Conservation (phyloP, 352 stramenopile genomes). For the Globisporangium iwayamae region DNA sequence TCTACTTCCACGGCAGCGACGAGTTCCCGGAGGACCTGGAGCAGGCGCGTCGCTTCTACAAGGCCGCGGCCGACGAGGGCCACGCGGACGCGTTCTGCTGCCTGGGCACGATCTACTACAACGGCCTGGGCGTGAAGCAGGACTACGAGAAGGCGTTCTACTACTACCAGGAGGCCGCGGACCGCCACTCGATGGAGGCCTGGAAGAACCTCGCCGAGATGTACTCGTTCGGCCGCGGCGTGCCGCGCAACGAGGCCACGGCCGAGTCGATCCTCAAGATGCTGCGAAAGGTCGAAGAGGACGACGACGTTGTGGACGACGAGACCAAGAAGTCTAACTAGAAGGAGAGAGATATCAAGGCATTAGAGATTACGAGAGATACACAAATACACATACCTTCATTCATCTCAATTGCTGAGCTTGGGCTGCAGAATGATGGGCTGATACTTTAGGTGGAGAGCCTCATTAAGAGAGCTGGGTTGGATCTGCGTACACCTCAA, state of each 20-base stretch:
- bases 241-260: constrained; percentile 75
- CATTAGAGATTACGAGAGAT: neutral
- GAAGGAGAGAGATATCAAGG: neutral
- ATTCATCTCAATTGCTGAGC: neutral
- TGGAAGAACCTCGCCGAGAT: constrained; percentile 90
- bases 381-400: constrained; percentile 1
- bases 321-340: constrained; percentile 4
- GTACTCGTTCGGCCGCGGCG: constrained; percentile 71
- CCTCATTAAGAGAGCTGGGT: constrained; percentile 16
- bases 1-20: constrained; percentile 82
- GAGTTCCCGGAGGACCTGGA: constrained; percentile 71
- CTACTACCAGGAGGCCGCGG: constrained; percentile 85
- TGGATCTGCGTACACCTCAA: constrained; percentile 58
- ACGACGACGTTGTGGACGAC: constrained; percentile 3
- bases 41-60: constrained; percentile 67
- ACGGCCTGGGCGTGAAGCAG: constrained; percentile 58
- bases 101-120: constrained; percentile 79
- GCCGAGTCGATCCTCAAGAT: constrained; percentile 85
- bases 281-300: constrained; percentile 30
- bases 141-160: constrained; percentile 80
- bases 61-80: constrained; percentile 57
- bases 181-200: constrained; percentile 78
- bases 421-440: neutral
- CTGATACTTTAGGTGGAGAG: too few species aligned
- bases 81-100: constrained; percentile 75